Conservation (phyloP, 352 stramenopile species). For the Aphanomyces cochlioides region DNA sequence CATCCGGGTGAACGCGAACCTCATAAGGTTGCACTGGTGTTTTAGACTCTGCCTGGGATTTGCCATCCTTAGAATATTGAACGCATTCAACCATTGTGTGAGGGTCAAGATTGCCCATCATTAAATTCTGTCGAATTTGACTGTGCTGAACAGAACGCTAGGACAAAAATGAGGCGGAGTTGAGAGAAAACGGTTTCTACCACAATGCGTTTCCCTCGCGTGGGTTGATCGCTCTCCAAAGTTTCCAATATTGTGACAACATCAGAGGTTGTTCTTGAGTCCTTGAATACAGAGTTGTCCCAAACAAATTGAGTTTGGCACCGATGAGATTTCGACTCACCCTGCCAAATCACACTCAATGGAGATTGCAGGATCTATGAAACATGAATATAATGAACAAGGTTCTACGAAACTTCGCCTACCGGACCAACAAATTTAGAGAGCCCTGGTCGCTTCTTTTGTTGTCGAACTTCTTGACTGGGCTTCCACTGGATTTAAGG, state of each 20-base stretch:
- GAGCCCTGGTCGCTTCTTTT: no score
- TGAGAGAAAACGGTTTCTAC: slow-evolving; percentile 4
- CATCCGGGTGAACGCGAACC: slow-evolving; percentile 86
- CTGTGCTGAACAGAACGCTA: slow-evolving; percentile 67
- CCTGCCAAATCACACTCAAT: slow-evolving; percentile 3
- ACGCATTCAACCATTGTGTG: slow-evolving; percentile 86
- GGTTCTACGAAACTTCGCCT: no score
- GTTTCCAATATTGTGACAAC: slow-evolving; percentile 12
- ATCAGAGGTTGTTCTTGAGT: slow-evolving; percentile 33
- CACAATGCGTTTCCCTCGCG: slow-evolving; percentile 22
- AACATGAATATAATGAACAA: no score
- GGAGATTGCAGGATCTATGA: background rate
- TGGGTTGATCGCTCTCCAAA: slow-evolving; percentile 24
- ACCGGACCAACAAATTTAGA: no score
- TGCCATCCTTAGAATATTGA: slow-evolving; percentile 44
- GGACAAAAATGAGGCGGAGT: background rate
- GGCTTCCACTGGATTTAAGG: no score
- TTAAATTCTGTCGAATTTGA: slow-evolving; percentile 73
- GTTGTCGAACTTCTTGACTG: no score
- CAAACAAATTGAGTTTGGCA: slow-evolving; percentile 75
- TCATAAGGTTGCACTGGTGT: slow-evolving; percentile 73
- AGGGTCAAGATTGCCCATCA: slow-evolving; percentile 59
- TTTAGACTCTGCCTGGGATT: slow-evolving; percentile 17
- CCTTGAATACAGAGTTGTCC: slow-evolving; percentile 60
- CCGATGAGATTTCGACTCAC: slow-evolving; percentile 30